phyloP scores from a whole-genome alignment of 352 stramenopile genomes.

The Phytophthora gonapodyides region DNA sequence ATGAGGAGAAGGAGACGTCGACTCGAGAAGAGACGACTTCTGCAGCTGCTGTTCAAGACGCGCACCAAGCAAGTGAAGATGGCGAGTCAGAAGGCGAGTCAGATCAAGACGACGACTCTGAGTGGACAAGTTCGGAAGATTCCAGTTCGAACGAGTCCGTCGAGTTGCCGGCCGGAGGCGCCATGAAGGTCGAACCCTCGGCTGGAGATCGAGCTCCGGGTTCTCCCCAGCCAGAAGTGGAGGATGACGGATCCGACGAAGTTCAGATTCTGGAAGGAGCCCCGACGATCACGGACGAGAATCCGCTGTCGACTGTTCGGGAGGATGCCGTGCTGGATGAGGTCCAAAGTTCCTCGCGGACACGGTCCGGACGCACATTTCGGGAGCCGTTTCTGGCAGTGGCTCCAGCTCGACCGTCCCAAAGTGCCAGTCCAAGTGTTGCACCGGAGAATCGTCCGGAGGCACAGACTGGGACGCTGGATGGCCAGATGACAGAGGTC shows the following conservation, averaged over 20 bases:
- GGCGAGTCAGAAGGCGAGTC: background rate
- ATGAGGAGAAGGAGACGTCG: slow-evolving; percentile 1
- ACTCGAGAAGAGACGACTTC: background rate
- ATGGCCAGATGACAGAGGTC: background rate
- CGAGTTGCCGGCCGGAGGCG: background rate
- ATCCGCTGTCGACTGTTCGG: too few relatives aligned
- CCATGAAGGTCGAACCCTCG: background rate
- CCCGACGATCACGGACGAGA: too few relatives aligned
- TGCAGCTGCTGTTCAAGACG: background rate
- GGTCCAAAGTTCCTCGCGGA: too few relatives aligned
- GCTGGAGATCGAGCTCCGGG: background rate
- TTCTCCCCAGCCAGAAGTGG: background rate
- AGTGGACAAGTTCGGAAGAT: background rate
- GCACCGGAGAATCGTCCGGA: too few relatives aligned
- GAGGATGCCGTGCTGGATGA: too few relatives aligned
- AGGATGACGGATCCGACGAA: too few relatives aligned
- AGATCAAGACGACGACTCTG: background rate
- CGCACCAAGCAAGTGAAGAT: background rate
- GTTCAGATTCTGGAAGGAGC: too few relatives aligned
- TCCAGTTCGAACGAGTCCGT: background rate
- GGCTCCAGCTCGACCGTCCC: too few relatives aligned
- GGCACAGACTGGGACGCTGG: too few relatives aligned
- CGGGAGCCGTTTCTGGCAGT: too few relatives aligned
- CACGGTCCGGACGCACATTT: too few relatives aligned
- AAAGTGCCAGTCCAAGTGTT: too few relatives aligned